Evolutionary conservation across 495 filamentous ascomycete species (phyloP).

Genomic region (Aspergillus saccharolyticus): DNA sequence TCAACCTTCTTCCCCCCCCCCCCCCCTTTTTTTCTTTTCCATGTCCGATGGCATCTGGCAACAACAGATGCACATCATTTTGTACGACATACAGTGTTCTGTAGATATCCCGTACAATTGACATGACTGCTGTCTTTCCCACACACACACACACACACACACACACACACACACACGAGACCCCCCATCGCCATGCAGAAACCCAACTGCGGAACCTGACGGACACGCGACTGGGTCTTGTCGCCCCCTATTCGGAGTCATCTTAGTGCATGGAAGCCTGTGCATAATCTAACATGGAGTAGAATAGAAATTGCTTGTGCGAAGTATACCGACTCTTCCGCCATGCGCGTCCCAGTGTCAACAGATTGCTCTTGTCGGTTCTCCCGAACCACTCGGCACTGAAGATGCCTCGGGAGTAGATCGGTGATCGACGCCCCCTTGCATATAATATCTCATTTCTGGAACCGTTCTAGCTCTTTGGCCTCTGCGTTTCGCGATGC

Average conservation of each 20-base stretch:
- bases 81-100: constrained; percentile 4
- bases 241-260: neutral
- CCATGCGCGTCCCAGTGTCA: neutral
- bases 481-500: neutral
- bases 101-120: neutral
- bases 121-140: neutral
- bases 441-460: constrained; percentile 1
- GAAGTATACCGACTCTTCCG: neutral
- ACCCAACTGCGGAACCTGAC: neutral
- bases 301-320: neutral
- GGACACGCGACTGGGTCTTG: neutral
- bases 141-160: too few species aligned
- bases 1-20: too few species aligned
- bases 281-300: neutral
- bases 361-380: neutral
- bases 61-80: neutral
- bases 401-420: neutral
- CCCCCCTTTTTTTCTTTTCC: too few species aligned
- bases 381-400: neutral
- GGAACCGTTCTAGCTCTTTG: neutral
- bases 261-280: neutral
- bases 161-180: neutral
- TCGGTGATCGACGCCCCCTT: constrained; percentile 8
- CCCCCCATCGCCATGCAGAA: neutral
- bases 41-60: neutral